A percentile compares a stretch with the other conserved stretches of the same genome.
These are phyloP conservation scores for Bruguiera sexangula DNA, from an alignment of 345 rosid species.

Conservation along the genomic window DNA sequence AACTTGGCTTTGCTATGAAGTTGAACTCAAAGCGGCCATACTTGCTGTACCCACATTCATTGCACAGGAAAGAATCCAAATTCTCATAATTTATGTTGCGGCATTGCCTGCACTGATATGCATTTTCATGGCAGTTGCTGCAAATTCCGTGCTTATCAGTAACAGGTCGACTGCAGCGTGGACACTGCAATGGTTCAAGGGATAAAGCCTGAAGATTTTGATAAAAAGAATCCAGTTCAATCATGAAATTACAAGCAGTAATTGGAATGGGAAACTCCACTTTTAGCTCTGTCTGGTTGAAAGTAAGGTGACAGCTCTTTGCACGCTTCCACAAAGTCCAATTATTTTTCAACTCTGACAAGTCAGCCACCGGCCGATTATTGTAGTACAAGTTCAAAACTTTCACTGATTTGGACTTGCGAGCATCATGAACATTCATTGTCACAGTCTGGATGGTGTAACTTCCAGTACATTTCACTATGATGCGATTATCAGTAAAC, in stretches of 20 bases:
- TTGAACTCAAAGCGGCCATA: conserved; percentile 98
- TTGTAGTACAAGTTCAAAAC: conserved; percentile 92
- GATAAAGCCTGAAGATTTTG: conserved; percentile 99
- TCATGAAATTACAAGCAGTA: conserved; percentile 98
- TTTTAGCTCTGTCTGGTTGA: conserved; percentile 94
- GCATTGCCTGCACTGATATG: conserved; percentile 99
- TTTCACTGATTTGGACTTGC: conserved; percentile 96
- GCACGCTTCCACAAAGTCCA: conserved; percentile 99
- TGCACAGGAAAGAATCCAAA: conserved; percentile 95
- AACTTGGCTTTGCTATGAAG: conserved; percentile 98
- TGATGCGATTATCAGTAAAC: conserved; percentile 95
- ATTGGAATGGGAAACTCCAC: conserved; percentile 98
- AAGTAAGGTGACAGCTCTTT: conserved; percentile 94
- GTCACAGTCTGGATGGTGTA: conserved; percentile 94
- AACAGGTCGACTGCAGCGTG: conserved; percentile 96
- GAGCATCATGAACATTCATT: conserved; percentile 98
- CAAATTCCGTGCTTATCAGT: conserved; percentile 98
- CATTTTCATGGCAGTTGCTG: conserved; percentile 97
- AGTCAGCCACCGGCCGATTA: conserved; percentile 93
- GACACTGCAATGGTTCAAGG: conserved; percentile 96
- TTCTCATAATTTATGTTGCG: conserved; percentile 97
- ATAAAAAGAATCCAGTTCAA: conserved; percentile 97
- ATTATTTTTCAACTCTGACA: conserved; percentile 94
- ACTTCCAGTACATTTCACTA: conserved; percentile 97
- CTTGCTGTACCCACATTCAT: conserved; percentile 98